Evolutionary conservation across 129 eudicot species (phyloP), one percentile per base, ranked within the genome.

Genomic region (Cynara cardunculus): DNA sequence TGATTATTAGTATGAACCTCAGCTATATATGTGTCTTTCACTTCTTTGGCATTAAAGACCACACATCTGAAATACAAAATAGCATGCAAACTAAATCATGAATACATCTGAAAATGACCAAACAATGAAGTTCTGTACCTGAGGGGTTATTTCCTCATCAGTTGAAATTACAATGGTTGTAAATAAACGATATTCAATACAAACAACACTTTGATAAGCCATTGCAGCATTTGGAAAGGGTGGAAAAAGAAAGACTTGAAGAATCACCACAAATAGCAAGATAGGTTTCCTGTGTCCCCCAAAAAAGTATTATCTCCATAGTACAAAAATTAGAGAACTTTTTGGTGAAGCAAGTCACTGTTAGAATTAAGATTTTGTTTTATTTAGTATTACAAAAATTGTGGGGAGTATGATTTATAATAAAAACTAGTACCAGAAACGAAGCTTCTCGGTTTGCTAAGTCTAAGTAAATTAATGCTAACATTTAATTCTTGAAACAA

Each of bases 1-100:
- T 96, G 99, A 10, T 81, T 65, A 32, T 73, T 87, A 53, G 89
- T 86, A 89, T 96, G 99, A 84, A 92, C 99, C 73, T 87, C 85
- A 72, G 96, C 88, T 67, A 93, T 69, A 80, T 87, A 72, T 65
- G 83, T 87, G 25, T 96, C 97, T 53, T 84, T 90, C 12, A 86
- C 93, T 74, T 89, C 91, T 86, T 93, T 89, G n/a, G 95, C 98
- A 84, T 81, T 81, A 81, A 96, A 82, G 61, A 93, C 76, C 76
- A 84, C 84, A 78, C 98, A 96, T 86, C 99, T 96, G 69, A 49
- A 80, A 44, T 28, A 69, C 31, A 25, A 71, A 24, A 74, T n/a
- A 64, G 70, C 74, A 46, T 25, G 16, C 65, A 71, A 66, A 62
- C 26, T 25, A 81, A 59, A 74, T 77, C 31, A 62, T 64, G 32